A percentile compares a stretch with the other conserved stretches of the same genome.
Conservation (phyloP, 306 rosid species). For the Cucurbita moschata region DNA sequence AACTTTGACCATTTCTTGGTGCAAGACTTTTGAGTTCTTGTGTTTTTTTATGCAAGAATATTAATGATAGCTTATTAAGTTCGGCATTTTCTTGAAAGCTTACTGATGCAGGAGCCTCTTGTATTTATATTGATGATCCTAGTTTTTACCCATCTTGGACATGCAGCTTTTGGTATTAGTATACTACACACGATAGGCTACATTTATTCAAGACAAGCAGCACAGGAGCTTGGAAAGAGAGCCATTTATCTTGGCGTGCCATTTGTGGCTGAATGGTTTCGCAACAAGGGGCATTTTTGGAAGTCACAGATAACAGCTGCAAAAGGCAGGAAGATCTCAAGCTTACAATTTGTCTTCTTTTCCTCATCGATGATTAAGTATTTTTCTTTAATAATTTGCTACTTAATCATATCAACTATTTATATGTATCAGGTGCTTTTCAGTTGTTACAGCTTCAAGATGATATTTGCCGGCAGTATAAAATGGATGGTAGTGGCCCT, state of each 20-base stretch:
- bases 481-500: constrained; percentile 36
- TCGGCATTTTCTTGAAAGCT: not conserved
- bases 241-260: constrained; percentile 83
- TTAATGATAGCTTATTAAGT: not conserved
- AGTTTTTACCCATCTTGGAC: constrained; percentile 1
- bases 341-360: not conserved
- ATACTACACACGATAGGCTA: constrained; percentile 71
- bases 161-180: constrained; percentile 61
- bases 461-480: constrained; percentile 49
- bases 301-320: constrained; percentile 89
- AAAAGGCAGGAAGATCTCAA: constrained; percentile 34
- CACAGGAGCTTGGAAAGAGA: constrained; percentile 84
- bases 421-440: constrained; percentile 51
- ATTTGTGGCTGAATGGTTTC: constrained; percentile 86
- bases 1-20: not conserved
- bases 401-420: constrained; percentile 11
- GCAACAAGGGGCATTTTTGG: constrained; percentile 84
- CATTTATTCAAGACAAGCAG: constrained; percentile 84
- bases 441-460: constrained; percentile 79
- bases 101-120: not conserved
- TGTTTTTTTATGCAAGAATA: not conserved
- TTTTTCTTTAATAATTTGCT: not conserved
- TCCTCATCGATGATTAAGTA: not conserved
- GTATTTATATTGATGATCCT: not conserved
- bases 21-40: not conserved